A percentile compares a stretch with the other conserved stretches of the same genome.
Conservation (phyloP, 768 basidiomycete genomes). For the Russula ochroleuca region DNA sequence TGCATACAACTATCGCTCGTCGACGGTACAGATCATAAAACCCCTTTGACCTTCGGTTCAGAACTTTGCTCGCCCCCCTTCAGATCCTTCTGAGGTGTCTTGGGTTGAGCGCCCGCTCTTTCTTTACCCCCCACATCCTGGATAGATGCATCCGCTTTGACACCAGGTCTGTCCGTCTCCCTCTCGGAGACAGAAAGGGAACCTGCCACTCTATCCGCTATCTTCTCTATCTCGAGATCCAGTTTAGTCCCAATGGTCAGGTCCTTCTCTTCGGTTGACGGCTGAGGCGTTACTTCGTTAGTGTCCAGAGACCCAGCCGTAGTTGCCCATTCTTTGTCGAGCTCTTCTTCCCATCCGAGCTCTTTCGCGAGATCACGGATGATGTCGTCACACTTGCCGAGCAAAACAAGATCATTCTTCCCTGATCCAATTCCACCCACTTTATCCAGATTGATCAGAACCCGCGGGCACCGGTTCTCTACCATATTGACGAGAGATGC, state of each 20-base stretch:
- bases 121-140: background rate
- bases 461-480: slow-evolving; percentile 19
- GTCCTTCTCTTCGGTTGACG: background rate
- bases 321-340: slow-evolving; percentile 19
- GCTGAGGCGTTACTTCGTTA: background rate
- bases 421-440: slow-evolving; percentile 22
- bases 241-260: background rate
- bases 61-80: background rate
- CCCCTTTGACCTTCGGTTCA: background rate
- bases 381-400: slow-evolving; percentile 28
- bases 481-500: slow-evolving; percentile 23
- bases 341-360: slow-evolving; percentile 28
- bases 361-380: slow-evolving; percentile 23
- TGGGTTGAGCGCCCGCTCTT: background rate
- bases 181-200: slow-evolving; percentile 13
- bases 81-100: background rate
- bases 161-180: background rate
- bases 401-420: slow-evolving; percentile 24
- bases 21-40: no score
- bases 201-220: slow-evolving; percentile 6
- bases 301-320: slow-evolving; percentile 14
- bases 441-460: slow-evolving; percentile 26
- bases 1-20: background rate
- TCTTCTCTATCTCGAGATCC: slow-evolving; percentile 18
- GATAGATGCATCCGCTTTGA: background rate